Conservation (phyloP, 2,329 filamentous ascomycete species). For the Arthrobotrys sinensis region DNA sequence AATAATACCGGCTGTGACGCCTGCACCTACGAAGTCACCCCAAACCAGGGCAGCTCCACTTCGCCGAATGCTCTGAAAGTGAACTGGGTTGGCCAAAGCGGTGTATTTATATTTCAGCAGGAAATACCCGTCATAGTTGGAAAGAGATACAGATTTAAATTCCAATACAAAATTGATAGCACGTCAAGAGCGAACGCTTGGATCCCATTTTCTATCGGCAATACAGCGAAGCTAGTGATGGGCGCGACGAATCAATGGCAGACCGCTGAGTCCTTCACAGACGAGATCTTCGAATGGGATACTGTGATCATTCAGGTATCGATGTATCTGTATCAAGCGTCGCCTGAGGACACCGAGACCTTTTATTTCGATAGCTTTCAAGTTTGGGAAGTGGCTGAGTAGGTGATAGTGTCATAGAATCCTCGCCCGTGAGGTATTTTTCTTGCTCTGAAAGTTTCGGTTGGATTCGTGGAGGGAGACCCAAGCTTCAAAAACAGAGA, state of each 20-base stretch:
- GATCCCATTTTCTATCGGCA: constrained; percentile 15
- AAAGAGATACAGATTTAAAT: constrained; percentile 17
- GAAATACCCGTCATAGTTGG: background rate
- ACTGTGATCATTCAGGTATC: background rate
- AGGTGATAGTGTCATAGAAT: background rate
- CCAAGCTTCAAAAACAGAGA: too few relatives aligned
- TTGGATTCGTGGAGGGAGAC: too few relatives aligned
- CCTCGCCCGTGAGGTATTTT: too few relatives aligned
- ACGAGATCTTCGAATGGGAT: constrained; percentile 1
- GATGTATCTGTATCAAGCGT: background rate
- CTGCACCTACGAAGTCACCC: constrained; percentile 18
- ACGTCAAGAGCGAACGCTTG: background rate
- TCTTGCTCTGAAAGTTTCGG: too few relatives aligned
- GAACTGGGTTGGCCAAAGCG: constrained; percentile 7
- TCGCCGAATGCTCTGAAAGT: constrained; percentile 19
- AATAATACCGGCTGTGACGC: constrained; percentile 5
- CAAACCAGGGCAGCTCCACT: constrained; percentile 10
- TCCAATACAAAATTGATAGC: constrained; percentile 27
- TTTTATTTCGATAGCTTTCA: constrained; percentile 33
- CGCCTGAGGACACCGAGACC: background rate
- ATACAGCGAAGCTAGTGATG: background rate
- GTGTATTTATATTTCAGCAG: constrained; percentile 7
- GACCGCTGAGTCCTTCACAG: constrained; percentile 3
- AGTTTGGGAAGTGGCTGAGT: constrained; percentile 25
- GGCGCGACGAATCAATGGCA: constrained; percentile 23